phyloP scores from a whole-genome alignment of 306 rosid genomes.

The Gastrolobium villosum region DNA sequence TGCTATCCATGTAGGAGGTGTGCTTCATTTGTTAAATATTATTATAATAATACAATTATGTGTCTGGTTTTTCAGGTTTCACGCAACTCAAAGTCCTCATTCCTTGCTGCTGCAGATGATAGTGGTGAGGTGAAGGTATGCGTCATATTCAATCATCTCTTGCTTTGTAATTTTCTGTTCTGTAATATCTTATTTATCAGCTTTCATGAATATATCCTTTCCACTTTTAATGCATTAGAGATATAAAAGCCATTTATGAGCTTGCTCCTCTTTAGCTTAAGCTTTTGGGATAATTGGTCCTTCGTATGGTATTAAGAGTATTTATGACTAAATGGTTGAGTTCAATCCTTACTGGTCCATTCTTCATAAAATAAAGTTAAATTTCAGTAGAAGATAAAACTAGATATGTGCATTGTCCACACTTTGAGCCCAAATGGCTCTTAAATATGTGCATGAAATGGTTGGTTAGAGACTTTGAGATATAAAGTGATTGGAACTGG shows the following conservation, averaged over 20 bases:
- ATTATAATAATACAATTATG: conserved; percentile 23
- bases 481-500: background rate
- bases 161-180: background rate
- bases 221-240: conserved; percentile 16
- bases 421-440: background rate
- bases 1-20: conserved; percentile 11
- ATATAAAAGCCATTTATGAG: conserved; percentile 20
- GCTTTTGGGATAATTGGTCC: conserved; percentile 14
- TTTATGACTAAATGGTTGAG: conserved; percentile 14
- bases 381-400: background rate
- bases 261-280: conserved; percentile 14
- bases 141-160: conserved; percentile 33
- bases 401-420: background rate
- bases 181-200: conserved; percentile 26
- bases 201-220: conserved; percentile 39
- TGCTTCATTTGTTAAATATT: conserved; percentile 32
- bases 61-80: conserved; percentile 66
- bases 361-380: background rate
- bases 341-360: background rate
- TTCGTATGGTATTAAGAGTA: background rate
- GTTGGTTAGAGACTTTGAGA: background rate
- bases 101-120: conserved; percentile 97
- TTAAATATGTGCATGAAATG: background rate
- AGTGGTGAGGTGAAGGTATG: conserved; percentile 92
- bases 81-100: conserved; percentile 78